Conservation (phyloP, 2,329 filamentous ascomycete species). For the Aureobasidium sp. region DNA sequence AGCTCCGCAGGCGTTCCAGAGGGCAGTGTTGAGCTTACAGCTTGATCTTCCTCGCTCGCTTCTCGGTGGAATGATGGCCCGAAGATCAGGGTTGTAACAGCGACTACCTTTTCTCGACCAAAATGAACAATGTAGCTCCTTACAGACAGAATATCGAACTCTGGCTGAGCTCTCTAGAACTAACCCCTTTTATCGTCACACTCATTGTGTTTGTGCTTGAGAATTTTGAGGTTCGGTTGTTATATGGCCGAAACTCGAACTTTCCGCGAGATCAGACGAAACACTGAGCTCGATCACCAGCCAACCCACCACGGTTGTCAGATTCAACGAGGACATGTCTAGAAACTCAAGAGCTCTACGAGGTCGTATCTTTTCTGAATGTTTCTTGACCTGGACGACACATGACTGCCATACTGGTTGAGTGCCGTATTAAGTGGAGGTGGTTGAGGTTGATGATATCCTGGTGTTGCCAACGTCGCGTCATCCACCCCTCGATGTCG, state of each 20-base stretch:
- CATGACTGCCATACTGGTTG: not conserved
- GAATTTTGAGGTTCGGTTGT: too few relatives aligned
- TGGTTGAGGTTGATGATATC: not conserved
- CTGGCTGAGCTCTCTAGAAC: not conserved
- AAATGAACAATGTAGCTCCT: not conserved
- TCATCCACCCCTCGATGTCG: slow-evolving; percentile 4
- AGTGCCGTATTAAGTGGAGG: not conserved
- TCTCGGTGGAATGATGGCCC: not conserved
- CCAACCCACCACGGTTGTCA: too few relatives aligned
- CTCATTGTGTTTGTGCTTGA: too few relatives aligned
- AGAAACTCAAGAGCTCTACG: too few relatives aligned
- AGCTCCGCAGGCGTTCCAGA: slow-evolving; percentile 46
- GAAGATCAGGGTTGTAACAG: not conserved
- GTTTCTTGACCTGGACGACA: too few relatives aligned
- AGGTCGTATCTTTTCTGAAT: too few relatives aligned
- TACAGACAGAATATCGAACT: too few relatives aligned
- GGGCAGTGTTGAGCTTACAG: slow-evolving; percentile 41
- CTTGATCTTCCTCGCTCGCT: not conserved
- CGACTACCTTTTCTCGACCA: not conserved
- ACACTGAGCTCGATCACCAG: too few relatives aligned
- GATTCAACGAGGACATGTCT: too few relatives aligned
- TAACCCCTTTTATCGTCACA: too few relatives aligned
- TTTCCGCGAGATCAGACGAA: too few relatives aligned
- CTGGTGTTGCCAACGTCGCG: not conserved
- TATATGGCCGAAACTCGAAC: too few relatives aligned